Base-by-base conservation (phyloP, 345 rosid genomes). In the Clausena lansium region DNA sequence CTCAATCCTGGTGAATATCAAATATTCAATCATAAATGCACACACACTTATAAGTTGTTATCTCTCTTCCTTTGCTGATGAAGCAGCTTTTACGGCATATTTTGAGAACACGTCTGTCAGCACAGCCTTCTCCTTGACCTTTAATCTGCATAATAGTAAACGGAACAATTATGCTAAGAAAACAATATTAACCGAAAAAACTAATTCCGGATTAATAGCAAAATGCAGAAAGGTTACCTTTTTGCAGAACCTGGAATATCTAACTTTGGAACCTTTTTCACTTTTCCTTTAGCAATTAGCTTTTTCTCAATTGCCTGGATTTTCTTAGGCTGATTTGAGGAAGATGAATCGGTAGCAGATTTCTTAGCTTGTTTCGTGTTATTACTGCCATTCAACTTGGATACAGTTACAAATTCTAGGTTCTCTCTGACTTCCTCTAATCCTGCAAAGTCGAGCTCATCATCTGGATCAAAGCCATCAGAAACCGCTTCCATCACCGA, bases 91-190 rank as follows among this genome's bases (percentile, higher is more conserved):
- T 67, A 73, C 82, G 6, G 91, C 91, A 83, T 95, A 95, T 83
- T 95, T 95, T 50, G 87, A 76, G 76, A 93, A 86, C 38, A 92
- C 97, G 0, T 87, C 89, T 0, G 87, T 87, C 71, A 95, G 87
- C 72, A 87, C 75, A 39, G 94, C 86, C 86, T 91, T 92, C 88
- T 95, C 99, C 87, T 85, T 89, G 77, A 91, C 70, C 86, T 85
- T 91, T 83, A 95, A 83, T 84, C 96, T 95, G 93, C 83, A 78
- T 62, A 47, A 68, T 10, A 2, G 57, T 17, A 52, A 71, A 74
- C 9, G 35, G 5, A 57, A 55, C 11, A 39, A 75, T 7, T 32
- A 39, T 0, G 15, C 54, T 10, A 61, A 27, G n/a, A 2, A 22
- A 22, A 25, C 32, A 1, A 15, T 41, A 11, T 10, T 1, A 76